Evolutionary conservation across 352 stramenopile genomes (phyloP).

Genomic region (Pythium rishiriense): DNA sequence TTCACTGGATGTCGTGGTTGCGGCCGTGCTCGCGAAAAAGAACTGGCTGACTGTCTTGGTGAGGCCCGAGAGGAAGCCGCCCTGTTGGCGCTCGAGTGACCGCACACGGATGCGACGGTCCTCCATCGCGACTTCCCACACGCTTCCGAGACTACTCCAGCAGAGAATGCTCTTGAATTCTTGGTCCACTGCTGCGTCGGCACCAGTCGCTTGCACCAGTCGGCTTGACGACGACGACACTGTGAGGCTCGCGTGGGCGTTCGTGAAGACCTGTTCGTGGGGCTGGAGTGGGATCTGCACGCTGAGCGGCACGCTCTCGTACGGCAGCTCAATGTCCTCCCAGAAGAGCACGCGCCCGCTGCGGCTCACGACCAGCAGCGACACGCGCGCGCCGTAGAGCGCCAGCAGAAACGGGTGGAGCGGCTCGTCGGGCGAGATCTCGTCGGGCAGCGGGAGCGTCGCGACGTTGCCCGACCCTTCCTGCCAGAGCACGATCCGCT

Average conservation of each 20-base stretch:
- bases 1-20: constrained; percentile 23
- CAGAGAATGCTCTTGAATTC: constrained; percentile 64
- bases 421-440: constrained; percentile 46
- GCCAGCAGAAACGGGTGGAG: constrained; percentile 70
- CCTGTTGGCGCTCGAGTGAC: constrained; percentile 66
- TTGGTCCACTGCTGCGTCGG: constrained; percentile 14
- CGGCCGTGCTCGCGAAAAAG: constrained; percentile 56
- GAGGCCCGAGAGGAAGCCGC: constrained; percentile 63
- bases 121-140: constrained; percentile 81
- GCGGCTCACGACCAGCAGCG: constrained; percentile 63
- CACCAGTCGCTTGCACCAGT: constrained; percentile 1
- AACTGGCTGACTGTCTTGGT: constrained; percentile 80
- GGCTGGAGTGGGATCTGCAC: constrained; percentile 72
- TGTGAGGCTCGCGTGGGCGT: constrained; percentile 36
- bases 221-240: constrained; percentile 21
- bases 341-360: constrained; percentile 78
- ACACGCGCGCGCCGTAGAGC: constrained; percentile 62
- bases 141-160: constrained; percentile 76
- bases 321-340: constrained; percentile 79
- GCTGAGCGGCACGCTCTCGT: constrained; percentile 73
- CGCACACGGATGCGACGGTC: constrained; percentile 77
- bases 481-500: constrained; percentile 72
- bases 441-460: constrained; percentile 53
- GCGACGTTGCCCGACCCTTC: constrained; percentile 39
- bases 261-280: constrained; percentile 52